A percentile compares a stretch with the other conserved stretches of the same genome.
phyloP scores from a whole-genome alignment of 2,329 filamentous ascomycete species.

The Aureobasidium melanogenum region DNA sequence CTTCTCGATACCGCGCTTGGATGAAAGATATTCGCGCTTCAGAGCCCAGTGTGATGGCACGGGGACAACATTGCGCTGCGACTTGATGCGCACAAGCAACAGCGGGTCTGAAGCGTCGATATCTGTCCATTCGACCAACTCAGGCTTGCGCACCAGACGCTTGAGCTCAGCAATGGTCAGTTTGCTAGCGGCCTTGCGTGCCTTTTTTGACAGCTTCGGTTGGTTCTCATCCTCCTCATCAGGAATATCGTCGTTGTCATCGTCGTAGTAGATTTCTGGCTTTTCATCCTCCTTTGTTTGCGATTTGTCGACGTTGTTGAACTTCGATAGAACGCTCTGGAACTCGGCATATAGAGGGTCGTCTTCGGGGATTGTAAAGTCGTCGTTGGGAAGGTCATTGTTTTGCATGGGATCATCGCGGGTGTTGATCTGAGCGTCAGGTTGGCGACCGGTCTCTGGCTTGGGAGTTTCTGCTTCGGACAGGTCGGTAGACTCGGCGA shows the following conservation, averaged over 20 bases:
- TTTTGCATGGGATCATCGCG: slow-evolving; percentile 18
- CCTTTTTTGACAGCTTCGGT: slow-evolving; percentile 83
- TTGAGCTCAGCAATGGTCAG: slow-evolving; percentile 93
- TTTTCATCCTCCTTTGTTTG: slow-evolving; percentile 60
- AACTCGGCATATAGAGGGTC: slow-evolving; percentile 78
- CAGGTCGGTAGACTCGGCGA: slow-evolving; percentile 12
- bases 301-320: slow-evolving; percentile 48
- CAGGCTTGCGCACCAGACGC: slow-evolving; percentile 79
- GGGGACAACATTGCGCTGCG: slow-evolving; percentile 88
- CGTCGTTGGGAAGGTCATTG: slow-evolving; percentile 19
- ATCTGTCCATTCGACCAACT: slow-evolving; percentile 97
- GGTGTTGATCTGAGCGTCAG: slow-evolving; percentile 4
- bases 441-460: slow-evolving; percentile 11
- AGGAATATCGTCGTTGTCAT: slow-evolving; percentile 80
- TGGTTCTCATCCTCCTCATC: slow-evolving; percentile 69
- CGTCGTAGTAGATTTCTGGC: slow-evolving; percentile 73
- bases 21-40: slow-evolving; percentile 94
- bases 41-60: slow-evolving; percentile 91
- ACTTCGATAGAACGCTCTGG: slow-evolving; percentile 73
- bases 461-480: slow-evolving; percentile 13
- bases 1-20: slow-evolving; percentile 95
- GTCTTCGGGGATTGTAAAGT: slow-evolving; percentile 21
- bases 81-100: slow-evolving; percentile 87
- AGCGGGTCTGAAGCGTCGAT: slow-evolving; percentile 82
- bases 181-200: slow-evolving; percentile 83